A percentile compares a stretch with the other conserved stretches of the same genome.
phyloP scores from a whole-genome alignment of 2,329 filamentous ascomycete species.

The Scopulariopsis brevicaulis region DNA sequence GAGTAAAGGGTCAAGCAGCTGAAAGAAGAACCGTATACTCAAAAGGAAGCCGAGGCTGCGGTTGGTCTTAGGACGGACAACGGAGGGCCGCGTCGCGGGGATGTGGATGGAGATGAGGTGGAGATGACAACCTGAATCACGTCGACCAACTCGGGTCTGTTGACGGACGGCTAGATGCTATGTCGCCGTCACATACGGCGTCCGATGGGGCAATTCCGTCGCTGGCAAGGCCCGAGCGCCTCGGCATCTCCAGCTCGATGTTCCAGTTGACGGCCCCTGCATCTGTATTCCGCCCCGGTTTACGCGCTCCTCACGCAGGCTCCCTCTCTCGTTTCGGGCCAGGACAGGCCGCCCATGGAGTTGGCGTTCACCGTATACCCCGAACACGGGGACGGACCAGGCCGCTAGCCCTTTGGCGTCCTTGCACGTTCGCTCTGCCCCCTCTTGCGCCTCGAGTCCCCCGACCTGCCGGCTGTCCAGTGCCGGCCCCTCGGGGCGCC shows the following conservation, averaged over 20 bases:
- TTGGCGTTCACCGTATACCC: constrained; percentile 16
- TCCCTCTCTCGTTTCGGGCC: neutral
- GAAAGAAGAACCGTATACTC: constrained; percentile 73
- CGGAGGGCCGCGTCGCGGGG: constrained; percentile 19
- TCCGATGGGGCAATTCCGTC: neutral
- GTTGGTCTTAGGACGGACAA: constrained; percentile 64
- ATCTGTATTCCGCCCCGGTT: neutral
- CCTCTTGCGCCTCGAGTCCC: constrained; percentile 12
- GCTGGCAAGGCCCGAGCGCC: neutral
- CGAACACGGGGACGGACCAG: constrained; percentile 33
- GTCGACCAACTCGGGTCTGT: neutral
- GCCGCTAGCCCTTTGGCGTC: constrained; percentile 29
- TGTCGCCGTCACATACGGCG: neutral
- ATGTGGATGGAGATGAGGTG: constrained; percentile 12
- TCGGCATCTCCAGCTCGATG: neutral
- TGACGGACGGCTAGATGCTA: neutral
- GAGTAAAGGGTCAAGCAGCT: constrained; percentile 61
- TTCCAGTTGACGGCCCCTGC: neutral
- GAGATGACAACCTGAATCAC: constrained; percentile 20
- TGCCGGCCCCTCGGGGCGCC: constrained; percentile 14
- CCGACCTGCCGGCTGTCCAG: constrained; percentile 7
- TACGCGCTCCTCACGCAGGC: neutral
- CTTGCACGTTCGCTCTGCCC: constrained; percentile 15
- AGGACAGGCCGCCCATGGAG: neutral
- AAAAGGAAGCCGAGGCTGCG: constrained; percentile 76